A percentile compares a stretch with the other conserved stretches of the same genome.
These are phyloP conservation scores for Holtermannia corniformis DNA, from an alignment of 768 basidiomycete genomes.

Conservation along the genomic window DNA sequence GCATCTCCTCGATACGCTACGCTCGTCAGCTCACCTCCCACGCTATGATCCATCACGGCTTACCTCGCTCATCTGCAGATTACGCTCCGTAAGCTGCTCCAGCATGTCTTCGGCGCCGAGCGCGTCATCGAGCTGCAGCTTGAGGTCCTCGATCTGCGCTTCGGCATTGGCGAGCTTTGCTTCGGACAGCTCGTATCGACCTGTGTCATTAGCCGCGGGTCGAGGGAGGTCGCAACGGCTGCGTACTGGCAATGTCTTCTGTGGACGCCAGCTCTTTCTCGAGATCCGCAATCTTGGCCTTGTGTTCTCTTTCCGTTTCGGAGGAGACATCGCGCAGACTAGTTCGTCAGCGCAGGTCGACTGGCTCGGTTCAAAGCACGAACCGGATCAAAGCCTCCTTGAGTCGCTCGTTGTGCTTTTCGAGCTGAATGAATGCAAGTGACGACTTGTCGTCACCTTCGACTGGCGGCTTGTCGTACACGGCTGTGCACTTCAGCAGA, in stretches of 20 bases:
- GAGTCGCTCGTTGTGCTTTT: constrained; percentile 90
- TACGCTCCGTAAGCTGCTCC: constrained; percentile 87
- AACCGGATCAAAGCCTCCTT: constrained; percentile 88
- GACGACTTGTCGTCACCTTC: constrained; percentile 47
- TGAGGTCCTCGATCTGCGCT: constrained; percentile 83
- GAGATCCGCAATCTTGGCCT: constrained; percentile 69
- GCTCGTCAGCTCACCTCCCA: neutral
- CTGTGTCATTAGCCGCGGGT: constrained; percentile 43
- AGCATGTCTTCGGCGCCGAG: constrained; percentile 93
- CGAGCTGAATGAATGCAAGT: constrained; percentile 61
- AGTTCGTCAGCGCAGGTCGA: neutral
- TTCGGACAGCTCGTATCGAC: constrained; percentile 66
- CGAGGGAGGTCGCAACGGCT: neutral
- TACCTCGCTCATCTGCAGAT: constrained; percentile 83
- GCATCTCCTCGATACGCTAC: constrained; percentile 96
- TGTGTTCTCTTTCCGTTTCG: constrained; percentile 77
- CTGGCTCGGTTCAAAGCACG: constrained; percentile 11
- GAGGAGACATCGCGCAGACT: constrained; percentile 81
- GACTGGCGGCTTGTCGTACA: constrained; percentile 37
- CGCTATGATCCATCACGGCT: constrained; percentile 5
- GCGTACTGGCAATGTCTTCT: constrained; percentile 69
- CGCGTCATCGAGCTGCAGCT: constrained; percentile 87
- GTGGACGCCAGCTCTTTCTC: constrained; percentile 73
- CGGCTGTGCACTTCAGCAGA: constrained; percentile 14
- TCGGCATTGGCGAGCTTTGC: constrained; percentile 82